Evolutionary conservation across 2,329 filamentous ascomycete genomes (phyloP).

Genomic region (Calonectria montana): DNA sequence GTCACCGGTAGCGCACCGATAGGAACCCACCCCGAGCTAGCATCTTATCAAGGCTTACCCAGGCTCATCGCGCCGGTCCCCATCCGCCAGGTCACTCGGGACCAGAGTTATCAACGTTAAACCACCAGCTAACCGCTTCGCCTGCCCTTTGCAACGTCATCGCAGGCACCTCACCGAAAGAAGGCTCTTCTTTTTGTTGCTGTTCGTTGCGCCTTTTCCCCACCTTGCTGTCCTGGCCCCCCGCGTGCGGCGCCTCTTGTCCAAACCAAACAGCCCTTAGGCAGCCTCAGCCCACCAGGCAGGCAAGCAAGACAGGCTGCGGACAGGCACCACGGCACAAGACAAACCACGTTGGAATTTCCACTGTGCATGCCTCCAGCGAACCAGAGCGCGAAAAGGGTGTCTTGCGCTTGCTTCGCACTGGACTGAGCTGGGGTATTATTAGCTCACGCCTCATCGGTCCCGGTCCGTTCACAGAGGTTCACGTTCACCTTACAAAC

Average conservation of each 20-base stretch:
- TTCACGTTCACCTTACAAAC: constrained; percentile 14
- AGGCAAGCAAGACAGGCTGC: not conserved
- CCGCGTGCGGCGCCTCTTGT: constrained; percentile 16
- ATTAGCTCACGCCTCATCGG: constrained; percentile 21
- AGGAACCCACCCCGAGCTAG: not conserved
- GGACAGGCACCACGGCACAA: not conserved
- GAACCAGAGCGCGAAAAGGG: constrained; percentile 7
- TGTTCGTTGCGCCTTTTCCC: not conserved
- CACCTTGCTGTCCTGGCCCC: not conserved
- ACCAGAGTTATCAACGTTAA: constrained; percentile 5
- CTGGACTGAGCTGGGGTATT: constrained; percentile 11
- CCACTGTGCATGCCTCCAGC: constrained; percentile 2
- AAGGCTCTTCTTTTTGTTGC: not conserved
- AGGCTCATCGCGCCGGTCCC: not conserved
- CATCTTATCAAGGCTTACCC: constrained; percentile 17
- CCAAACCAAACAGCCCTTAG: not conserved
- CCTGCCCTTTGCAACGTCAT: constrained; percentile 7
- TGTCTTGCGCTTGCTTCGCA: constrained; percentile 6
- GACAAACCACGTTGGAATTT: constrained; percentile 3
- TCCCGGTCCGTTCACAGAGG: constrained; percentile 5
- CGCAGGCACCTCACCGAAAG: constrained; percentile 4
- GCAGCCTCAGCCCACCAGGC: constrained; percentile 18
- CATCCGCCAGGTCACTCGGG: constrained; percentile 18
- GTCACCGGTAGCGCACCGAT: constrained; percentile 14
- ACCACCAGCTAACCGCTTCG: constrained; percentile 18